Base-by-base conservation (phyloP, 371 early-diverging fungal genomes). In the Paraphysoderma sedebokerense region DNA sequence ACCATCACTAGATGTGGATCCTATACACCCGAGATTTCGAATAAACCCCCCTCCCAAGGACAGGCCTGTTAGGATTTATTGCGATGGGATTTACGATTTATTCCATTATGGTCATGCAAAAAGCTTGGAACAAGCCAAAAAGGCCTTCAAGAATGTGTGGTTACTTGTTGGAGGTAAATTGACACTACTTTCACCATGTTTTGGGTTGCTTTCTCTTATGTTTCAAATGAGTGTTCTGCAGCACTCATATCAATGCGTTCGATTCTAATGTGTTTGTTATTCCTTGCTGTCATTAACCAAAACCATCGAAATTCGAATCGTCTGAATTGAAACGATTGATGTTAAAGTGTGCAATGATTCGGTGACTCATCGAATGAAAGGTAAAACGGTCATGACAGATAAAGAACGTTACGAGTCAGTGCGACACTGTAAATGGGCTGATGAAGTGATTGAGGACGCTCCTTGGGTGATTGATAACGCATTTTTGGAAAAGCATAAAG, bases 91-190 rank as follows among this genome's bases (percentile, higher is more conserved):
- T 52, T 92, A 84, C 58, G 93, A 96, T 65, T 62, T 92, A 57
- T 88, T 92, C 63, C 97, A 92, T 64, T 88, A 84, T 59, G 93
- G 97, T 1, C 93, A 96, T 56, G 86, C 90, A 34, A 77, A 85
- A 41, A 81, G 84, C 17, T 63, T 96, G 34, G 84, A 90, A 60
- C 93, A 96, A 58, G 92, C 91, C 11, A 96, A 96, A 59, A 85
- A 83, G 54, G 68, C 82, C 5, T 83, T 92, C 53, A 82, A 87
- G 1, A 72, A 83, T 52, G 88, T 87, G 9, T 72, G 85, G 48
- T 57, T 96, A 54, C 51, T 96, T 17, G 92, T 92, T 27, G 93
- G 93, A 51, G 81, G 84, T 81, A 76, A 61, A 51, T 42, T 13
- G 9, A 44, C 29, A 11, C n/a, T n/a, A n/a, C n/a, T n/a, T n/a